phyloP scores from a whole-genome alignment of 1,139 yeast genomes.

The Entelexis paramagnoliae region DNA sequence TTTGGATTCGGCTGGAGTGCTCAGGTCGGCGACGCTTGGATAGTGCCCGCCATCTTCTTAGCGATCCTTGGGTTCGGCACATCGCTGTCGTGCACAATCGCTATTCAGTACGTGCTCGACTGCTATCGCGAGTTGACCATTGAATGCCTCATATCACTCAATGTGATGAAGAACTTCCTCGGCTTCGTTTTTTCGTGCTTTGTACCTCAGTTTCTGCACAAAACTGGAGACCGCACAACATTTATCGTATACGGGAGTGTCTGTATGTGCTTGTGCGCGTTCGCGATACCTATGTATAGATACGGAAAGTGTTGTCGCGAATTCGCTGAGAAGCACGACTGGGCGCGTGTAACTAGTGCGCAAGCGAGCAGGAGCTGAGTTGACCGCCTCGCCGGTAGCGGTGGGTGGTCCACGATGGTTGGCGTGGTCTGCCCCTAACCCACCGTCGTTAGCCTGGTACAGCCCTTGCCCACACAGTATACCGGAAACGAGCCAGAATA shows the following conservation, averaged over 20 bases:
- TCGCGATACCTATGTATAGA: conserved; percentile 45
- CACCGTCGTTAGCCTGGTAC: neutral
- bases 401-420: too few relatives aligned
- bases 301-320: conserved; percentile 44
- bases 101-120: conserved; percentile 52
- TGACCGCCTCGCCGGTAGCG: too few relatives aligned
- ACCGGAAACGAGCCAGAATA: too few relatives aligned
- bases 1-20: conserved; percentile 59
- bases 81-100: conserved; percentile 50
- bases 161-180: conserved; percentile 44
- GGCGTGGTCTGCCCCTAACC: neutral
- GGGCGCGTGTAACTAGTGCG: conserved; percentile 20
- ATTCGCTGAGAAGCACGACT: conserved; percentile 26
- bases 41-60: conserved; percentile 48
- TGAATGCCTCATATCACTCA: conserved; percentile 49
- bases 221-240: conserved; percentile 40
- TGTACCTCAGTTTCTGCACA: conserved; percentile 40
- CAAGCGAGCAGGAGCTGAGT: neutral
- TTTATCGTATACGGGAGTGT: conserved; percentile 47
- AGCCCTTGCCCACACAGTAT: neutral
- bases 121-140: conserved; percentile 50
- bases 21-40: conserved; percentile 42
- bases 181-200: conserved; percentile 52
- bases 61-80: conserved; percentile 51
- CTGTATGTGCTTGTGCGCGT: conserved; percentile 41